Percentiles rank a stretch among this genome's conserved stretches.
Evolutionary conservation across 2,329 filamentous ascomycete genomes (phyloP).

Genomic region (Cladosporium sp.): DNA sequence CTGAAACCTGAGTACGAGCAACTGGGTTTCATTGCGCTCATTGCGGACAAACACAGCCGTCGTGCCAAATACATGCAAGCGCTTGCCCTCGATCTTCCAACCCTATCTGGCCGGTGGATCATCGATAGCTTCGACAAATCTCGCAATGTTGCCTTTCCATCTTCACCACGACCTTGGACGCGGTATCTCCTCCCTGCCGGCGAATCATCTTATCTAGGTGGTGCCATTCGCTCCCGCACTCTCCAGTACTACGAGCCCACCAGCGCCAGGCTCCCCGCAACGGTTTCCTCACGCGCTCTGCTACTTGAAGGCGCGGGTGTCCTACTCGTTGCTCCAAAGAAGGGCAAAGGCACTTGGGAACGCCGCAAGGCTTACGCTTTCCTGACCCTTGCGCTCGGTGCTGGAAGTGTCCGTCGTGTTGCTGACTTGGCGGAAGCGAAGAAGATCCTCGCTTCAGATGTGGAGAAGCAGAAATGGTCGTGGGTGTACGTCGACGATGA

Average conservation of each 20-base stretch:
- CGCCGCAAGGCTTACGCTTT: constrained; percentile 72
- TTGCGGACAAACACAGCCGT: constrained; percentile 80
- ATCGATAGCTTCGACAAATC: constrained; percentile 57
- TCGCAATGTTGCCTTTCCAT: constrained; percentile 13
- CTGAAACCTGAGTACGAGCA: constrained; percentile 50
- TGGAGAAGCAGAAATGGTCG: constrained; percentile 55
- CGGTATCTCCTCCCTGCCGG: constrained; percentile 84
- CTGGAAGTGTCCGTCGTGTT: constrained; percentile 61
- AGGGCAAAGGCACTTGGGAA: constrained; percentile 48
- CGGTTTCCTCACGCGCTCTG: constrained; percentile 46
- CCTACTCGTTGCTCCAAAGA: constrained; percentile 63
- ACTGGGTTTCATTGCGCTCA: constrained; percentile 76
- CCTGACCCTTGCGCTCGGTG: constrained; percentile 72
- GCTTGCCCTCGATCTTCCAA: constrained; percentile 81
- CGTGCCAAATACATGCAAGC: constrained; percentile 94
- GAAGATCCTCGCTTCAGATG: constrained; percentile 51
- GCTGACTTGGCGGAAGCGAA: constrained; percentile 63
- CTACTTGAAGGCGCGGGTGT: constrained; percentile 58
- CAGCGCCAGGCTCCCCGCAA: constrained; percentile 51
- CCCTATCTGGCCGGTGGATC: constrained; percentile 78
- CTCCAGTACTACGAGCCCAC: constrained; percentile 59
- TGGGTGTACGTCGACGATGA: constrained; percentile 76
- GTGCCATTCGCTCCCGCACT: constrained; percentile 70
- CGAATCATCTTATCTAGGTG: constrained; percentile 69
- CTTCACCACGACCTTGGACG: constrained; percentile 60